Evolutionary conservation across 257 asterid genomes (phyloP).

Genomic region (Nicotiana attenuata): DNA sequence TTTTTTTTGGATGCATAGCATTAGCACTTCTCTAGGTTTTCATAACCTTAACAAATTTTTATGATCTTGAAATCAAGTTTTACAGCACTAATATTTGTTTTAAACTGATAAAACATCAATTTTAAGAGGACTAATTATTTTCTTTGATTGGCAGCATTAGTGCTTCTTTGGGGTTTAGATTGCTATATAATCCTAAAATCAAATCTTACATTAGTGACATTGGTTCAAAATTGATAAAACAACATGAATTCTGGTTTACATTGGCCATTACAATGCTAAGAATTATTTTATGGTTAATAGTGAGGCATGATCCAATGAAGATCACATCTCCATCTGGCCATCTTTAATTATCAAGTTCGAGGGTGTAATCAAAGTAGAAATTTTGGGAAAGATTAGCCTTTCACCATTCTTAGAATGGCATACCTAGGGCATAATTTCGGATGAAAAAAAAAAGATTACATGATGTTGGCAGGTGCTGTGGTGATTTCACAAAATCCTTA

Average conservation of each 20-base stretch:
- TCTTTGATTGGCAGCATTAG: too few relatives aligned
- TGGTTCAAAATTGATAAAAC: too few relatives aligned
- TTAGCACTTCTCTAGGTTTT: slow-evolving; percentile 50
- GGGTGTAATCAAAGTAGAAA: slow-evolving; percentile 55
- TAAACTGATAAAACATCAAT: slow-evolving; percentile 32
- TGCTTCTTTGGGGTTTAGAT: too few relatives aligned
- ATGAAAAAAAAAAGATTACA: slow-evolving; percentile 41
- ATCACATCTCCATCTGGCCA: slow-evolving; percentile 65
- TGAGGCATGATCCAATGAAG: slow-evolving; percentile 43
- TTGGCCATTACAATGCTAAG: slow-evolving; percentile 34
- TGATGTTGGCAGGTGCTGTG: slow-evolving; percentile 77
- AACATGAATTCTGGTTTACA: slow-evolving; percentile 49
- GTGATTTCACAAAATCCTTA: slow-evolving; percentile 55
- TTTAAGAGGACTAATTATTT: too few relatives aligned
- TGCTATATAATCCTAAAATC: too few relatives aligned
- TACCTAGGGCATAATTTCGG: slow-evolving; percentile 69
- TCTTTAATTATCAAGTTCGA: slow-evolving; percentile 50
- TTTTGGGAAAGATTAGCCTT: slow-evolving; percentile 65
- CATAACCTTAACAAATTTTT: slow-evolving; percentile 39
- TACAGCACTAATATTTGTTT: slow-evolving; percentile 26
- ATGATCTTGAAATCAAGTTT: slow-evolving; percentile 39
- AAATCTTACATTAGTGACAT: too few relatives aligned
- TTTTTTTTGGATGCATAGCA: too few relatives aligned
- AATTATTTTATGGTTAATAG: slow-evolving; percentile 47
- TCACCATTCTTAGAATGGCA: slow-evolving; percentile 79